Evolutionary conservation across 1,284 basidiomycete species (phyloP), one percentile per base, ranked within the genome.

Genomic region (Kwoniella shivajii): DNA sequence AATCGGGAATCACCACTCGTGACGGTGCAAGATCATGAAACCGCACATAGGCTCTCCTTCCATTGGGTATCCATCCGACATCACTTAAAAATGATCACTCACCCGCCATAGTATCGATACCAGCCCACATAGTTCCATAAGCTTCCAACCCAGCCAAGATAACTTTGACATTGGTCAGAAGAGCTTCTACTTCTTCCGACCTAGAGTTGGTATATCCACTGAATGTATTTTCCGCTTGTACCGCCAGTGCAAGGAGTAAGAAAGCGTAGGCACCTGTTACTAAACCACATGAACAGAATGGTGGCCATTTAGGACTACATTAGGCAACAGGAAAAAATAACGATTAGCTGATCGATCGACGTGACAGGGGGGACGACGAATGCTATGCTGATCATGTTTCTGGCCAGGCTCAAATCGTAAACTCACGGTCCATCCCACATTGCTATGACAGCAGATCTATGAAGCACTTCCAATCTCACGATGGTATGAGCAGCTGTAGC

Each of bases 61-160:
- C n/a, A n/a, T n/a, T n/a, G n/a, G n/a, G 16, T 7, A 11, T 6
- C 42, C 34, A 24, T 50, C 47, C 24, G 47, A 22, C 10, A 9
- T 16, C 33, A 16, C 9, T 50, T n/a, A 6, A 34, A 36, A 20
- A 27, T 4, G 20, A 16, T 10, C 16, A 74, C 75, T 72, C 62
- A 73, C 74, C 63, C 24, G 76, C 77, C 75, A 78, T 78, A 42
- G 69, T 67, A 44, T 74, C 73, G 57, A 79, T 78, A 18, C 76
- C 77, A 33, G 72, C 76, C 78, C 78, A 79, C 75, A 78, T 77
- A 42, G 63, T 57, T 14, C 76, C 78, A 56, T 78, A 79, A 29
- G 75, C 73, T 54, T 77, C 73, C 6, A 79, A 61, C 22, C 77
- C 78, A n/a, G 74, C 77, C 24, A 76, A 56, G 38, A 79, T 73